Percentiles rank a stretch among this genome's conserved stretches.
phyloP scores from a whole-genome alignment of 371 early-diverging fungal species.

The Syncephalastrum racemosum region DNA sequence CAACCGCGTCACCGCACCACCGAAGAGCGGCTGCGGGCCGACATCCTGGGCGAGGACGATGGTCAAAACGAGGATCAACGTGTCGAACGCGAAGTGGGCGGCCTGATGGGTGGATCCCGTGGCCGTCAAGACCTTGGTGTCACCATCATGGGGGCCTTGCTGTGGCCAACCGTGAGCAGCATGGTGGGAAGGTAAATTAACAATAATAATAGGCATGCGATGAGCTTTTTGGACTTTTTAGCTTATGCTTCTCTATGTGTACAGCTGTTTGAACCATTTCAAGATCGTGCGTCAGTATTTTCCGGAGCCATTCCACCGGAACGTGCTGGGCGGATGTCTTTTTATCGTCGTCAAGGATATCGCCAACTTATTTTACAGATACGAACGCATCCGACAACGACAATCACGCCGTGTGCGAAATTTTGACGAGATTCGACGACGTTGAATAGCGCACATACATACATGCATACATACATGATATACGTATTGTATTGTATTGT shows the following conservation, averaged over 20 bases:
- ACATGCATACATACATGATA: no score
- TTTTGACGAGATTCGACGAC: slow-evolving; percentile 19
- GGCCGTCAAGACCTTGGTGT: slow-evolving; percentile 34
- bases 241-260: background rate
- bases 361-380: slow-evolving; percentile 37
- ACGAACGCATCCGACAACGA: slow-evolving; percentile 37
- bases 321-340: slow-evolving; percentile 59
- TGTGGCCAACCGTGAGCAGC: slow-evolving; percentile 50
- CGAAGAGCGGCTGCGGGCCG: slow-evolving; percentile 2
- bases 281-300: slow-evolving; percentile 47
- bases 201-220: background rate
- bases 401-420: slow-evolving; percentile 39
- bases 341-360: slow-evolving; percentile 60
- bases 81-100: no score
- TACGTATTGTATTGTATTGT: no score
- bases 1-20: no score
- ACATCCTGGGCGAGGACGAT: background rate
- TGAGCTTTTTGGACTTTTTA: background rate
- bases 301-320: slow-evolving; percentile 60
- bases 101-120: no score
- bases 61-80: no score
- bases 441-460: background rate
- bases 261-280: slow-evolving; percentile 47
- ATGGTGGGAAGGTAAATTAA: slow-evolving; percentile 37
- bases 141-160: slow-evolving; percentile 51